Evolutionary conservation across 2,329 filamentous ascomycete species (phyloP).

Genomic region (Ophiocordyceps camponoti-floridani): DNA sequence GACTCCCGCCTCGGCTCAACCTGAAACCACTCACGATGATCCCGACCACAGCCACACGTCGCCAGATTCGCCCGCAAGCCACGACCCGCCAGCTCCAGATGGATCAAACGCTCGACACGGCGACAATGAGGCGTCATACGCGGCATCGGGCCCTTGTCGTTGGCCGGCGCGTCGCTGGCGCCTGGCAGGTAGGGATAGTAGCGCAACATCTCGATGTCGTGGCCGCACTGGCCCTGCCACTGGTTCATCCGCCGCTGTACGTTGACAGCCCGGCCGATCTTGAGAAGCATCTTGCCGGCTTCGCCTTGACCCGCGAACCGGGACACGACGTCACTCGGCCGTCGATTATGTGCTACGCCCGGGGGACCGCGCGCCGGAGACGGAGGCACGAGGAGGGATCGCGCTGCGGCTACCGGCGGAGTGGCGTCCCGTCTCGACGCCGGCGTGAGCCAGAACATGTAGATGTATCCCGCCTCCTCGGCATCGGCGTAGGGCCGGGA

Average conservation of each 20-base stretch:
- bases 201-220: slow-evolving; percentile 70
- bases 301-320: slow-evolving; percentile 22
- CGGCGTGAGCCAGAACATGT: slow-evolving; percentile 94
- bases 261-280: slow-evolving; percentile 55
- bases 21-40: slow-evolving; percentile 93
- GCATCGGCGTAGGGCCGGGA: slow-evolving; percentile 50
- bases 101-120: slow-evolving; percentile 76
- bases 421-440: slow-evolving; percentile 29
- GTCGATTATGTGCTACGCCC: slow-evolving; percentile 18
- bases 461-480: slow-evolving; percentile 77
- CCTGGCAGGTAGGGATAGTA: slow-evolving; percentile 71
- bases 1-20: slow-evolving; percentile 57
- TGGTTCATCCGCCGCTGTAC: slow-evolving; percentile 83
- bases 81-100: slow-evolving; percentile 64
- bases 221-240: slow-evolving; percentile 85
- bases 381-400: slow-evolving; percentile 37
- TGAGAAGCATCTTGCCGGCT: slow-evolving; percentile 43
- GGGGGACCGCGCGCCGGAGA: slow-evolving; percentile 10
- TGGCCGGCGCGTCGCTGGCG: slow-evolving; percentile 9
- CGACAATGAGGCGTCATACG: slow-evolving; percentile 72
- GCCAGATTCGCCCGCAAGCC: slow-evolving; percentile 31
- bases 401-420: slow-evolving; percentile 38
- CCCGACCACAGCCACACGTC: slow-evolving; percentile 63
- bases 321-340: slow-evolving; percentile 36
- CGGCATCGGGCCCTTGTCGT: slow-evolving; percentile 14